These are phyloP conservation scores for Pleurotus pulmonarius DNA, from an alignment of 768 basidiomycete genomes.

Conservation along the genomic window DNA sequence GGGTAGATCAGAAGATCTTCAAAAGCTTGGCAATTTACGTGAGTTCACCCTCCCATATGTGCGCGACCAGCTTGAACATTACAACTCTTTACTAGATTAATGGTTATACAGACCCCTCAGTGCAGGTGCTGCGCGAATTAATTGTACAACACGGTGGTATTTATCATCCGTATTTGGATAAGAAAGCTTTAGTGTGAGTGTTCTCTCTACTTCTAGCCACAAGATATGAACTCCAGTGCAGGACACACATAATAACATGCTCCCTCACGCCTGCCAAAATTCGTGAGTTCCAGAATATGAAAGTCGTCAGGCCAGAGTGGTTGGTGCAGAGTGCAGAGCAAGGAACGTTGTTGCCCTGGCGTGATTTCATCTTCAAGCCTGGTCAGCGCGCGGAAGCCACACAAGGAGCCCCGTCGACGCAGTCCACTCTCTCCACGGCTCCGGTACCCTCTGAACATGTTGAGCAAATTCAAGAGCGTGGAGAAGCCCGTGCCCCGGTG, in stretches of 20 bases:
- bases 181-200: conserved; percentile 68
- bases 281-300: conserved; percentile 85
- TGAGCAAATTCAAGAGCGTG: conserved; percentile 38
- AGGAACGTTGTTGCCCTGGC: conserved; percentile 75
- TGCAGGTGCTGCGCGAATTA: conserved; percentile 78
- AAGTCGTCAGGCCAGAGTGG: conserved; percentile 89
- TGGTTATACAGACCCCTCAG: conserved; percentile 83
- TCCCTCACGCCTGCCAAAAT: conserved; percentile 89
- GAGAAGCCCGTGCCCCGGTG: conserved; percentile 46
- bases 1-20: conserved; percentile 50
- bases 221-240: conserved; percentile 20
- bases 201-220: neutral
- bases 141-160: conserved; percentile 81
- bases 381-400: conserved; percentile 42
- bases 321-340: conserved; percentile 73
- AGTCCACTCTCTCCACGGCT: conserved; percentile 26
- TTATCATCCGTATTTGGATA: conserved; percentile 81
- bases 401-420: conserved; percentile 43
- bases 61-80: neutral
- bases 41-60: conserved; percentile 22
- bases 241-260: conserved; percentile 90
- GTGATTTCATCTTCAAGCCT: conserved; percentile 58
- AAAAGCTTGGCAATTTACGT: conserved; percentile 80
- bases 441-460: conserved; percentile 22
- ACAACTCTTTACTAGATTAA: conserved; percentile 58